Percentiles rank a stretch among this genome's conserved stretches.
Evolutionary conservation across 768 basidiomycete genomes (phyloP).

Genomic region (Suillus luteus): DNA sequence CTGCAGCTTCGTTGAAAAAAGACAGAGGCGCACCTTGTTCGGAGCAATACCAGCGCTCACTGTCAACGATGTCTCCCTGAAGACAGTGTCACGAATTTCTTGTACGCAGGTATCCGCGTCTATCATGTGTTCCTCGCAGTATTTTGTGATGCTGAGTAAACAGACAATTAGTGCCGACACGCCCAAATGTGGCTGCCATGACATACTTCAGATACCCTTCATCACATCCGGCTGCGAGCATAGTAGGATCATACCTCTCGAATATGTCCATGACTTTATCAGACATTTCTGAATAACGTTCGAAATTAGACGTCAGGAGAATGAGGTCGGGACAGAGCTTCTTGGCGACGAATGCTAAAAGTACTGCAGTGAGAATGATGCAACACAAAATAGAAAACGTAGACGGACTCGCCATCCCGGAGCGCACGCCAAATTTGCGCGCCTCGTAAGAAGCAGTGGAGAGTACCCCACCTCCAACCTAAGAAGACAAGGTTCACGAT

Average conservation of each 20-base stretch:
- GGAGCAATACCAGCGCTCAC: conserved; percentile 96
- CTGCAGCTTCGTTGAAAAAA: conserved; percentile 16
- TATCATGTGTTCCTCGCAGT: conserved; percentile 69
- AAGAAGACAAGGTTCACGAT: conserved; percentile 17
- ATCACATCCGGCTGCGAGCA: conserved; percentile 79
- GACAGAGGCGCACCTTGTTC: conserved; percentile 68
- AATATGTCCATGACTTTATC: conserved; percentile 68
- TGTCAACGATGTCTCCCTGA: conserved; percentile 80
- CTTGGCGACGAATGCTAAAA: conserved; percentile 83
- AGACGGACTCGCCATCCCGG: conserved; percentile 88
- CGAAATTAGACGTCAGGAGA: conserved; percentile 57
- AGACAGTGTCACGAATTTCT: conserved; percentile 73
- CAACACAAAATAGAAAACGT: not conserved
- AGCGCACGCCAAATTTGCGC: conserved; percentile 85
- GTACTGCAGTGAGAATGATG: conserved; percentile 1
- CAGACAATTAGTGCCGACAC: conserved; percentile 9
- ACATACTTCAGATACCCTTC: conserved; percentile 90
- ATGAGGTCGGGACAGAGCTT: conserved; percentile 92
- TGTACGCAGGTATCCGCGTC: conserved; percentile 74
- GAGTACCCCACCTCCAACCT: conserved; percentile 83
- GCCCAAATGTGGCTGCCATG: too few species aligned
- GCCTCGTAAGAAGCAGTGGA: conserved; percentile 93
- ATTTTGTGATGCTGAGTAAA: conserved; percentile 70
- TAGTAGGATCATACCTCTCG: conserved; percentile 71
- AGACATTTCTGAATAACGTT: conserved; percentile 72